Conservation (phyloP, 352 stramenopile genomes). For the Peronospora tabacina region DNA sequence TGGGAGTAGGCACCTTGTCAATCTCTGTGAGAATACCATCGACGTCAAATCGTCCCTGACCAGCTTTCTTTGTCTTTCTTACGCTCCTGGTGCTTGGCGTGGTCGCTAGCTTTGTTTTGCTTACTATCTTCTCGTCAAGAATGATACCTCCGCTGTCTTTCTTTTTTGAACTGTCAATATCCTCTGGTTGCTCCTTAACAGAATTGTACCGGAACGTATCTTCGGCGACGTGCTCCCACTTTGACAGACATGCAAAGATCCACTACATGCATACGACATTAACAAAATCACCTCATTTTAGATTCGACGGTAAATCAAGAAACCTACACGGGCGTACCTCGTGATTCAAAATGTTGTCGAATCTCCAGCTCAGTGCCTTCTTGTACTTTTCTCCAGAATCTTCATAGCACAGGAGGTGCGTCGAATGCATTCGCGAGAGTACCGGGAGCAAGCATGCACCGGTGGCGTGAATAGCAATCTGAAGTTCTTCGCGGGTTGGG, state of each 20-base stretch:
- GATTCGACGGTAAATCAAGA: neutral
- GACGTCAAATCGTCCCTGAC: constrained; percentile 42
- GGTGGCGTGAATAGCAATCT: constrained; percentile 75
- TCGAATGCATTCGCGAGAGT: constrained; percentile 73
- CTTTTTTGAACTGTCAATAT: constrained; percentile 25
- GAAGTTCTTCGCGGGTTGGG: constrained; percentile 73
- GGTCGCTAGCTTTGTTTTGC: constrained; percentile 21
- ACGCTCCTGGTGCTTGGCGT: constrained; percentile 20
- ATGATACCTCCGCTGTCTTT: constrained; percentile 18
- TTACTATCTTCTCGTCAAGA: constrained; percentile 16
- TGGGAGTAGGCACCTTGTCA: constrained; percentile 40
- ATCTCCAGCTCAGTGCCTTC: constrained; percentile 72
- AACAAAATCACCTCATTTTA: constrained; percentile 8
- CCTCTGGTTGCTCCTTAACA: constrained; percentile 16
- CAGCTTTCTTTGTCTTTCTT: constrained; percentile 24
- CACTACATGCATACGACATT: constrained; percentile 34
- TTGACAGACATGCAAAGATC: constrained; percentile 59
- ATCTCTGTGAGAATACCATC: constrained; percentile 51
- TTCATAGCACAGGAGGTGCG: constrained; percentile 75
- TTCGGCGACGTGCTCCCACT: constrained; percentile 63
- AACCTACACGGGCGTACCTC: constrained; percentile 39
- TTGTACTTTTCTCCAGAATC: constrained; percentile 79
- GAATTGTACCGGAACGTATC: constrained; percentile 37
- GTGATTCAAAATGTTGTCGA: constrained; percentile 71
- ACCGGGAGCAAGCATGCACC: constrained; percentile 81